A percentile compares a stretch with the other conserved stretches of the same genome.
Evolutionary conservation across 2,329 filamentous ascomycete species (phyloP).

Genomic region (Xylariaceae sp.): DNA sequence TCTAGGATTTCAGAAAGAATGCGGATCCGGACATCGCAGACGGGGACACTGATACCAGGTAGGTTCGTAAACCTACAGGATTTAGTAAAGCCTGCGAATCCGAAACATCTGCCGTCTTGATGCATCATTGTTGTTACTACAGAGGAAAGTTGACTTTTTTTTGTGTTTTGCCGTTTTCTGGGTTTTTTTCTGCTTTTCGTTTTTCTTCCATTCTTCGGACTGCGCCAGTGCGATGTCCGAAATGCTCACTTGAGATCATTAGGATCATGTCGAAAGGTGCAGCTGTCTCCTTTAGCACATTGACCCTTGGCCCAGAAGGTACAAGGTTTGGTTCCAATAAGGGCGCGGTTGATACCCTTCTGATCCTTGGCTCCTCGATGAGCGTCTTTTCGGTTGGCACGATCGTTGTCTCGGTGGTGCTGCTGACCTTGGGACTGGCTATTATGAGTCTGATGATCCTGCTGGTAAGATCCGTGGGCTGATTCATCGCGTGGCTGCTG

Average conservation of each 20-base stretch:
- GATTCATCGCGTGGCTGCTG: too few species aligned
- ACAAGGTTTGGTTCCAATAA: conserved; percentile 65
- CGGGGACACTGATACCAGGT: too few species aligned
- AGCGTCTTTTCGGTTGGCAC: conserved; percentile 35
- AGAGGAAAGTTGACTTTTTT: too few species aligned
- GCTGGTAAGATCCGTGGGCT: too few species aligned
- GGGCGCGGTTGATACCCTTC: conserved; percentile 50
- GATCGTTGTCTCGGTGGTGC: conserved; percentile 30
- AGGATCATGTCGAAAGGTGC: conserved; percentile 66
- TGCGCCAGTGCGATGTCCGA: not conserved
- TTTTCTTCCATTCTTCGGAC: not conserved
- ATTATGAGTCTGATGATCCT: too few species aligned
- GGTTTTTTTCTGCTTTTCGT: not conserved
- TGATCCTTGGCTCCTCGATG: conserved; percentile 40
- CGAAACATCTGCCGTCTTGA: not conserved
- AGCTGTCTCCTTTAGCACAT: conserved; percentile 68
- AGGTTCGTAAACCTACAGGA: too few species aligned
- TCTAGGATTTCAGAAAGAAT: too few species aligned
- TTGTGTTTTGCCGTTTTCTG: not conserved
- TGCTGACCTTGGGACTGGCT: too few species aligned
- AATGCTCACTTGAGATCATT: conserved; percentile 29
- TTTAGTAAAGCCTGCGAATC: not conserved
- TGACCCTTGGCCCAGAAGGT: conserved; percentile 67
- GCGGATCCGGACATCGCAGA: too few species aligned
- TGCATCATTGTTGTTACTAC: too few species aligned